phyloP scores from a whole-genome alignment of 441 rosid species.

The Populus hybrid region DNA sequence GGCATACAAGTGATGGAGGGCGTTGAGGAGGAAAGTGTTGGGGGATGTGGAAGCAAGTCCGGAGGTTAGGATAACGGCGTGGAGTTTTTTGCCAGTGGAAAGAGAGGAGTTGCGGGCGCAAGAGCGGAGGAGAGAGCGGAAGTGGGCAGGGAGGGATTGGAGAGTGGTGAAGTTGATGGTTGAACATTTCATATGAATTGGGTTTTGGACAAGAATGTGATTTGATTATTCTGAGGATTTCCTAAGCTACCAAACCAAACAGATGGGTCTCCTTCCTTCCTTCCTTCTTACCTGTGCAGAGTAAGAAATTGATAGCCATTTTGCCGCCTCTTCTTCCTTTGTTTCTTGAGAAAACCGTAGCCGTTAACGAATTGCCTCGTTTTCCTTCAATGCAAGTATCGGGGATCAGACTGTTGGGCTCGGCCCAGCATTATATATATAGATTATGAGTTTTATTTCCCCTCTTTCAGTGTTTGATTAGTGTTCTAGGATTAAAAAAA shows the following conservation, averaged over 20 bases:
- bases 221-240: neutral
- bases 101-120: conserved; percentile 47
- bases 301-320: neutral
- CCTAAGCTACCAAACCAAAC: neutral
- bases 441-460: no score
- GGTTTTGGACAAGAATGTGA: neutral
- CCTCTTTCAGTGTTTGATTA: no score
- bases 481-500: no score
- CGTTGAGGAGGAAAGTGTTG: conserved; percentile 49
- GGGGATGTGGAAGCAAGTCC: conserved; percentile 33
- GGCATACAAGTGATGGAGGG: conserved; percentile 54
- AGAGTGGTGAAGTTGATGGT: conserved; percentile 12
- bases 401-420: no score
- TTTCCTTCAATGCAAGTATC: no score
- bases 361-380: neutral
- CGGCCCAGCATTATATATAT: no score
- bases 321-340: neutral
- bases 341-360: neutral
- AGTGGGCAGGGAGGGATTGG: conserved; percentile 21
- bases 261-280: neutral
- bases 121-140: conserved; percentile 62
- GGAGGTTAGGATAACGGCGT: conserved; percentile 54
- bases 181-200: conserved; percentile 40
- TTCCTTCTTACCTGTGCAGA: neutral
- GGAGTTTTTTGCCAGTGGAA: conserved; percentile 43